Conservation (phyloP, 176 grass and related monocot species). For the Rhynchospora tenuis region DNA sequence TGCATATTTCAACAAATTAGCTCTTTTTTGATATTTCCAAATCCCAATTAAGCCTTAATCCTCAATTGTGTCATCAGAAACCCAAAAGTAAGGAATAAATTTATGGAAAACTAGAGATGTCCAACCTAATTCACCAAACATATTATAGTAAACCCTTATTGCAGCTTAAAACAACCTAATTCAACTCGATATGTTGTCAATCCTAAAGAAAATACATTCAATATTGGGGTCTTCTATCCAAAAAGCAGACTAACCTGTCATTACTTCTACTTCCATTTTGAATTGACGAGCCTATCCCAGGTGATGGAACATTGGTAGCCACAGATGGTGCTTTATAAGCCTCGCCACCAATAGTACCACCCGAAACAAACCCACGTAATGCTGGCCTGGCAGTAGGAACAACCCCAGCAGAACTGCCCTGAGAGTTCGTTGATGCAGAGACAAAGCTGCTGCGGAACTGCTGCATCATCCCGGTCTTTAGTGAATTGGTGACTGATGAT, state of each 20-base stretch:
- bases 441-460: conserved; percentile 91
- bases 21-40: background rate
- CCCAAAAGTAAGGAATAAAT: background rate
- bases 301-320: conserved; percentile 31
- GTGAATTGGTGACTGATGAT: conserved; percentile 49
- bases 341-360: conserved; percentile 77
- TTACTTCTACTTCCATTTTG: conserved; percentile 45
- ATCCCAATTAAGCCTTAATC: background rate
- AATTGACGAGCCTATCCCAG: conserved; percentile 28
- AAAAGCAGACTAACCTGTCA: conserved; percentile 46
- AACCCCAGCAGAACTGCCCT: conserved; percentile 23
- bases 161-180: background rate
- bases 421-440: conserved; percentile 50
- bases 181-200: background rate
- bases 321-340: conserved; percentile 17
- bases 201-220: background rate
- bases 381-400: conserved; percentile 42
- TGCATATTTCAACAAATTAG: background rate
- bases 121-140: background rate
- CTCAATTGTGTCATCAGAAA: background rate
- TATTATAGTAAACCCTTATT: background rate
- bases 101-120: too few relatives aligned
- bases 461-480: conserved; percentile 78
- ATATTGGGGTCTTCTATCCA: background rate
- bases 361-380: conserved; percentile 84